Conservation (phyloP, 257 asterid species). For the Gentiana macrophylla region DNA sequence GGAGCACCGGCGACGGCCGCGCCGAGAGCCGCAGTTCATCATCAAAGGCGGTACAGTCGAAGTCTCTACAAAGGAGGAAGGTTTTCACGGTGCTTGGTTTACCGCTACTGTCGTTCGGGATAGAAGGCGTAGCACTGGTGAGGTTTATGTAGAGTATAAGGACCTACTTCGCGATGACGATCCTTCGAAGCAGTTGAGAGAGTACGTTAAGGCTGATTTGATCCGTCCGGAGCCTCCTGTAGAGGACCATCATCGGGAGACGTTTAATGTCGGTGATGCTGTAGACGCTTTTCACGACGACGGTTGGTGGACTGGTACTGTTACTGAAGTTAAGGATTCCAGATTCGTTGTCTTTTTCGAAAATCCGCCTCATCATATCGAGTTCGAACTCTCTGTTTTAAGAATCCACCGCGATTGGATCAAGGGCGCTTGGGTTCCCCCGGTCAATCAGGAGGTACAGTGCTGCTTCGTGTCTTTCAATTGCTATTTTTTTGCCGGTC, state of each 20-base stretch:
- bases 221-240: constrained; percentile 46
- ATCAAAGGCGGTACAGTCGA: constrained; percentile 30
- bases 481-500: no score
- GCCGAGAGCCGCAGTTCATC: neutral
- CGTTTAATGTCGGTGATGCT: constrained; percentile 29
- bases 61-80: constrained; percentile 45
- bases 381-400: constrained; percentile 32
- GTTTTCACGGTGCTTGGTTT: constrained; percentile 32
- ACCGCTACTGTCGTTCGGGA: constrained; percentile 25
- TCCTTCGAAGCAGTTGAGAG: constrained; percentile 28
- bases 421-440: constrained; percentile 47
- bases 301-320: constrained; percentile 68
- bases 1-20: no score
- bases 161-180: constrained; percentile 28
- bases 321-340: constrained; percentile 17
- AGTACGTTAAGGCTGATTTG: constrained; percentile 19
- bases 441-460: constrained; percentile 34
- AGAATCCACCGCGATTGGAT: constrained; percentile 65
- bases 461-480: no score
- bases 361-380: constrained; percentile 46
- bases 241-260: constrained; percentile 4
- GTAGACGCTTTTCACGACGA: constrained; percentile 55
- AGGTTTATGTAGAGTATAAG: constrained; percentile 36
- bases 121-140: neutral
- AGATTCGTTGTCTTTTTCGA: constrained; percentile 35